Base-by-base conservation (phyloP, 208 protist genomes). In the Leishmania tropica region DNA sequence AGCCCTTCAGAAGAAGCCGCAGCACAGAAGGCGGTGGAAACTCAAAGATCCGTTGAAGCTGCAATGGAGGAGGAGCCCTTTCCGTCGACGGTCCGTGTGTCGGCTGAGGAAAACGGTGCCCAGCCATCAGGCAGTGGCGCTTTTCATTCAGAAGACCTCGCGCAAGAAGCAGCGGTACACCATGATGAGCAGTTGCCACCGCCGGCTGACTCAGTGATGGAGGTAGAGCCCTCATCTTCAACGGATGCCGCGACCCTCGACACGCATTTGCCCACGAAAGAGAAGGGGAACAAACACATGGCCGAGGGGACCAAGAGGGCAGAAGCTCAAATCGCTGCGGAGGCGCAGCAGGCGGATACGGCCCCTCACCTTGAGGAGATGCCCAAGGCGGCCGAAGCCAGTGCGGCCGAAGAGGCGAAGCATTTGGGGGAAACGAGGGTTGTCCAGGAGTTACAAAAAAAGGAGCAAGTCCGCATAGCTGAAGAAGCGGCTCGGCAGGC, bases 401-500 rank as follows among this genome's bases (percentile, higher is more conserved):
- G 65, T 21, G 0, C 11, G 19, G 58, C 70, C 1, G 81, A 54
- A 56, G 67, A 80, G 35, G 19, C 60, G 13, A 64, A 40, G 42
- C 11, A 19, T 35, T 35, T 40, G 15, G 48, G 71, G 37, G 76
- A 81, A 60, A 51, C n/a, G 1, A 2, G 31, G 62, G 28, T 40
- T 31, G 67, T 65, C 0, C 62, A 60, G 74, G 42, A 64, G 21
- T 5, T 45, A 31, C 8, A 45, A 35, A 19, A n/a, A 28, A 15
- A 1, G 21, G 74, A 82, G 78, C 72, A 45, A 60, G 73, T 11
- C 15, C 68, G 42, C 40, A 17, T 35, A 47, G 47, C 31, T 17
- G 17, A 76, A 76, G 72, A 76, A 62, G 31, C 72, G 31, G 31
- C 24, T 76, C 31, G 42, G 28, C 72, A 76, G 42, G 58, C 47